phyloP scores from a whole-genome alignment of 2,329 filamentous ascomycete genomes.

The Colletotrichum chrysophilum region DNA sequence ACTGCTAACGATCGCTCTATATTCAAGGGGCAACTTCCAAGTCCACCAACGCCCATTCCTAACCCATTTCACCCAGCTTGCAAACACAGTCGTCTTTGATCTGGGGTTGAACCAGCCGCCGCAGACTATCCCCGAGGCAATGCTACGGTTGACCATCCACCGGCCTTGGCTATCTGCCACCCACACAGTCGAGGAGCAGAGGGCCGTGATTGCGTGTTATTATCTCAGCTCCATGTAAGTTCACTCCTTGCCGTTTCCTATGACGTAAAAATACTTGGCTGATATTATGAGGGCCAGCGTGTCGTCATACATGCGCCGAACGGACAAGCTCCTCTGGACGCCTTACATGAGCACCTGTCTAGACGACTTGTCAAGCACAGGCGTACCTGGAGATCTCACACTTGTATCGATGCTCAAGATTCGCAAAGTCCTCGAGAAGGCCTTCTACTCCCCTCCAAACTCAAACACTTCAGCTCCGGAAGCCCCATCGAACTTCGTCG shows the following conservation, averaged over 20 bases:
- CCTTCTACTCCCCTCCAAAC: neutral
- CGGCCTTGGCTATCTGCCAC: neutral
- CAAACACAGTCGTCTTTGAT: neutral
- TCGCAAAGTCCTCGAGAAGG: neutral
- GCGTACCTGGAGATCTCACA: neutral
- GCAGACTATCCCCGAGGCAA: neutral
- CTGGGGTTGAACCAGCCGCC: neutral
- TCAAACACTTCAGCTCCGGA: accelerated
- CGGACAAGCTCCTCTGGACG: neutral
- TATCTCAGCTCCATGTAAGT: neutral
- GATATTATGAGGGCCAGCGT: neutral
- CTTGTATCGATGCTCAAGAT: neutral
- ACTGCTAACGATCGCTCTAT: neutral
- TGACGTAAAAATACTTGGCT: too few species aligned
- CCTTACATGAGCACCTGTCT: neutral
- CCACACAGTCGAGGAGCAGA: neutral
- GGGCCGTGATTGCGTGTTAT: neutral
- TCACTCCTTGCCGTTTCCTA: neutral
- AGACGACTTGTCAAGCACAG: neutral
- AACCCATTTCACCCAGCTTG: neutral
- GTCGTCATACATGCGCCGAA: neutral
- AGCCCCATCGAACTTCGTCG: neutral
- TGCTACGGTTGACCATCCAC: neutral
- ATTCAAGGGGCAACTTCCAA: neutral
- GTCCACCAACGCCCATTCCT: neutral